phyloP scores from a whole-genome alignment of 1,139 yeast genomes.

The Pichia sp. region DNA sequence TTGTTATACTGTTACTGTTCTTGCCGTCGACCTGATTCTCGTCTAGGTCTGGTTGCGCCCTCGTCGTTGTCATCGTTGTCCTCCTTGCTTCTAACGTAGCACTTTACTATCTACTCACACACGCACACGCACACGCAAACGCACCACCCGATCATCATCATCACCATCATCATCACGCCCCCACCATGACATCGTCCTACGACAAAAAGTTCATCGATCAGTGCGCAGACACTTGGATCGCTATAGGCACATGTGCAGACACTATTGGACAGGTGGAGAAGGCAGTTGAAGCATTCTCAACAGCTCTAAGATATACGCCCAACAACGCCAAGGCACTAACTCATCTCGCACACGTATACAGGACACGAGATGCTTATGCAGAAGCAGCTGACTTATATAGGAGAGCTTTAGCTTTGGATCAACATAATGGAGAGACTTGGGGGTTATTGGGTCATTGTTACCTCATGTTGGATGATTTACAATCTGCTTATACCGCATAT shows the following conservation, averaged over 20 bases:
- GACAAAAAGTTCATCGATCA: constrained; percentile 43
- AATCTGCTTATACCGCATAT: constrained; percentile 92
- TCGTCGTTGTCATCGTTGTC: no score
- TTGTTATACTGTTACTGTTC: no score
- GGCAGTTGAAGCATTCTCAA: constrained; percentile 82
- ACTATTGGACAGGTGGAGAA: constrained; percentile 82
- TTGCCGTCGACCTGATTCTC: no score
- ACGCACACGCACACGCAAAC: not conserved
- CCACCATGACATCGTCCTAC: constrained; percentile 6
- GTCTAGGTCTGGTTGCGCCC: no score
- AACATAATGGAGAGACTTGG: constrained; percentile 96
- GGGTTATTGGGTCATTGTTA: constrained; percentile 96
- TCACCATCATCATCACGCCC: not conserved
- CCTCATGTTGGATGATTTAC: constrained; percentile 91
- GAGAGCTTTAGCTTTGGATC: constrained; percentile 72
- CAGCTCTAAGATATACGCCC: constrained; percentile 84
- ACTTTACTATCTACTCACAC: no score
- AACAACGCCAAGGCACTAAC: constrained; percentile 80
- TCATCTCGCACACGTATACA: constrained; percentile 79
- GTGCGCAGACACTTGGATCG: constrained; percentile 89
- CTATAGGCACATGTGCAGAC: constrained; percentile 87
- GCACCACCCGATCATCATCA: not conserved
- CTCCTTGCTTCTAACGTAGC: no score
- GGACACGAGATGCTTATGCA: constrained; percentile 83
- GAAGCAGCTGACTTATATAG: constrained; percentile 93